These are phyloP conservation scores for Caloboletus firmus DNA, from an alignment of 1,284 basidiomycete species.

Conservation along the genomic window DNA sequence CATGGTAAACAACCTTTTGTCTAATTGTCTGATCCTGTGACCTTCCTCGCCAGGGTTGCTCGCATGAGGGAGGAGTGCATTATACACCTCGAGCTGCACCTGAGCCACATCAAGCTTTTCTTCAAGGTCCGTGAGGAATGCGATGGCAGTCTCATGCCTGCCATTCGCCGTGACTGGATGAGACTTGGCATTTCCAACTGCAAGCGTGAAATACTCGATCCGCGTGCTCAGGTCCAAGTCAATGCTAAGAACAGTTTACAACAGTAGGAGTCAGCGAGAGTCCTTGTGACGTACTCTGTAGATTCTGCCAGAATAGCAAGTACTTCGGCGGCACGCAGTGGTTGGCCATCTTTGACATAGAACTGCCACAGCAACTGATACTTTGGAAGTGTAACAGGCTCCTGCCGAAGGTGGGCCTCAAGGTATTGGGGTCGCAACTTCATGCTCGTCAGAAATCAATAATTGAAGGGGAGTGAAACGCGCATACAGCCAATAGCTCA, in stretches of 20 bases:
- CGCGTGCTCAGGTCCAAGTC: constrained; percentile 69
- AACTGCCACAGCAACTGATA: constrained; percentile 95
- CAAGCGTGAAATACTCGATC: constrained; percentile 88
- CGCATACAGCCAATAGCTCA: constrained; percentile 81
- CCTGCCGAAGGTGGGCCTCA: constrained; percentile 83
- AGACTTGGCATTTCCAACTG: constrained; percentile 94
- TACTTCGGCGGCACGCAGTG: constrained; percentile 84
- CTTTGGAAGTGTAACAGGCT: constrained; percentile 79
- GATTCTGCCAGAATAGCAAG: constrained; percentile 86
- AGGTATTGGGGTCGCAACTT: constrained; percentile 83
- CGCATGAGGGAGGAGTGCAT: constrained; percentile 60
- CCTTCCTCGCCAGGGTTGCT: constrained; percentile 57
- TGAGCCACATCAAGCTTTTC: constrained; percentile 97
- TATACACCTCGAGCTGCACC: constrained; percentile 89
- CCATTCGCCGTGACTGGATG: constrained; percentile 77
- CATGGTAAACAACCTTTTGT: constrained; percentile 61
- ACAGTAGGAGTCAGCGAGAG: background rate
- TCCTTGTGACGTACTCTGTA: constrained; percentile 56
- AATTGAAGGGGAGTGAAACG: constrained; percentile 4
- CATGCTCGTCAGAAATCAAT: constrained; percentile 10
- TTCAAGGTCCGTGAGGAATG: constrained; percentile 90
- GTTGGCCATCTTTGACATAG: constrained; percentile 89
- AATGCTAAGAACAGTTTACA: constrained; percentile 46
- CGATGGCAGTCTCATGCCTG: constrained; percentile 81
- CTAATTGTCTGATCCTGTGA: constrained; percentile 55